phyloP scores from a whole-genome alignment of 2,329 filamentous ascomycete species.

The Botrytis pseudocinerea region DNA sequence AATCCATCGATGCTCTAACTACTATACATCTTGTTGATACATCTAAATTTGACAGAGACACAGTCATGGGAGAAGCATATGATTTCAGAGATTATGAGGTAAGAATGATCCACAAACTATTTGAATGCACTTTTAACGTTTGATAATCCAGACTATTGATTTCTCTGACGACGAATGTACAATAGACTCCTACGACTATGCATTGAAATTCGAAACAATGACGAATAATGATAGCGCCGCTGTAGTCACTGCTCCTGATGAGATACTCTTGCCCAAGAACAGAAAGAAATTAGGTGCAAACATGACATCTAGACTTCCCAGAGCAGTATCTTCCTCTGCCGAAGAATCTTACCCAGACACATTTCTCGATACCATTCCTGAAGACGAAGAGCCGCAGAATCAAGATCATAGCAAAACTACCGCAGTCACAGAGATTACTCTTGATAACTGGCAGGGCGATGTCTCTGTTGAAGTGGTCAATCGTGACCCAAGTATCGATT shows the following conservation, averaged over 20 bases:
- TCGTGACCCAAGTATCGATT: not conserved
- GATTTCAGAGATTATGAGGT: conserved; percentile 14
- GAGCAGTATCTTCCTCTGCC: not conserved
- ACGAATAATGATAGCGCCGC: not conserved
- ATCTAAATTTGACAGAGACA: not conserved
- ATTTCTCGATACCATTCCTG: not conserved
- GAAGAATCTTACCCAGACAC: not conserved
- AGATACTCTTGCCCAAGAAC: not conserved
- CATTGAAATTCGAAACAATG: not conserved
- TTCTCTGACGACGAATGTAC: not conserved
- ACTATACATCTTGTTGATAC: not conserved
- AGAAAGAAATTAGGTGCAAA: too few relatives aligned
- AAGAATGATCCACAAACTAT: not conserved
- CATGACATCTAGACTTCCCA: not conserved
- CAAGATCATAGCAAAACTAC: not conserved
- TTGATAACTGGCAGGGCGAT: not conserved
- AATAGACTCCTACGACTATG: not conserved
- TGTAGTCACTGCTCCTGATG: not conserved
- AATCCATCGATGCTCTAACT: too few relatives aligned
- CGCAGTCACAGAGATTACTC: not conserved
- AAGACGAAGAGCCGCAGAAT: not conserved
- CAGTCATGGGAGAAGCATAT: not conserved
- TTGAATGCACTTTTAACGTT: not conserved
- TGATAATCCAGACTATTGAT: not conserved
- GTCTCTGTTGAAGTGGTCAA: not conserved